Base-by-base conservation (phyloP, 805 yeast species). In the Hanseniaspora meyeri region DNA sequence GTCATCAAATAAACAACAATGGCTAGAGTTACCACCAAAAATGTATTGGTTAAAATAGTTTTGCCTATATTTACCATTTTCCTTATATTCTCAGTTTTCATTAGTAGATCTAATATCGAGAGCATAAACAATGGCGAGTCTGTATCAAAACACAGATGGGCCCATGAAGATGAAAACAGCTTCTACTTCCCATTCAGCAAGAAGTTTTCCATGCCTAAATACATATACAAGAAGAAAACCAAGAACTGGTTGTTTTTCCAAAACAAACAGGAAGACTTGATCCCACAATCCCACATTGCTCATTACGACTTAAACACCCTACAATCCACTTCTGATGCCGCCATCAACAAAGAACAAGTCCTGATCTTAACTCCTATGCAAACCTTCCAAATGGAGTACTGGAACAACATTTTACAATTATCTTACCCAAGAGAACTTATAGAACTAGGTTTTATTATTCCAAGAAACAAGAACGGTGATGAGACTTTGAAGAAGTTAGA, bases 361-460 rank as follows among this genome's bases (percentile, higher is more conserved):
- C 75, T 93, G 66, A 80, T 93, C 57, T 76, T 93, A 66, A 82
- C 97, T 1, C 98, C 98, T 39, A 82, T 93, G 80, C 84, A 95
- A 46, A 79, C 82, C 61, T 93, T 93, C 67, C 82, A 86, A 67
- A 80, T 82, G 36, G 84, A 80, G 61, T 93, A 89, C 72, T 93
- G 97, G 97, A 79, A 78, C 40, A 93, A 93, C 68, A 70, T 93
- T 59, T 69, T 85, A 59, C 75, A 75, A 61, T 72, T 93, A 63
- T 73, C 81, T 20, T 93, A 93, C 68, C 97, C 96, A 55, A 85
- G 91, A 68, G 82, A 81, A 51, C 77, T 86, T 60, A 77, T 91
- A 51, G 95, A 90, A 63, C 74, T 93, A 53, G 98, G 97, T 0
- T 90, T 93, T 67, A 91, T 93, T 52, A 77, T 90, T 42, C 97